Percentiles rank a stretch among this genome's conserved stretches.
phyloP scores from a whole-genome alignment of 1,139 yeast genomes.

The Sugiyamaella pinicola region DNA sequence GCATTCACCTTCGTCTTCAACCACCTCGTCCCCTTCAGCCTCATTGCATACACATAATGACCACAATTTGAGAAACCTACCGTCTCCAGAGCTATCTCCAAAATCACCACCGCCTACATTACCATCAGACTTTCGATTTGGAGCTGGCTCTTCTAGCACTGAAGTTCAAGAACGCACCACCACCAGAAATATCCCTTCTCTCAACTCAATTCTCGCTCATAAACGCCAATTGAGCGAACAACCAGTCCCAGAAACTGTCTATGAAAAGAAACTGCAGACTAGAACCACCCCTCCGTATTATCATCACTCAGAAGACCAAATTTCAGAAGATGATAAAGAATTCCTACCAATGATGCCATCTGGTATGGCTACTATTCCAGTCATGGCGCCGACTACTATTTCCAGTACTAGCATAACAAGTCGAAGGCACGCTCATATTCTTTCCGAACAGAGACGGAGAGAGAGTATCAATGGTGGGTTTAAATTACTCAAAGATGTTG shows the following conservation, averaged over 20 bases:
- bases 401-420: constrained; percentile 35
- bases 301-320: constrained; percentile 1
- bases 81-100: constrained; percentile 32
- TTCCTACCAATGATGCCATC: constrained; percentile 9
- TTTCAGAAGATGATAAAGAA: constrained; percentile 12
- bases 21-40: not conserved
- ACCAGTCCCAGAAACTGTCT: constrained; percentile 13
- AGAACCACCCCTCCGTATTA: not conserved
- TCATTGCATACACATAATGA: not conserved
- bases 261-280: constrained; percentile 12
- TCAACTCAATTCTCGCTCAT: constrained; percentile 54
- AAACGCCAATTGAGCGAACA: constrained; percentile 36
- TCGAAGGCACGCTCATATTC: constrained; percentile 45
- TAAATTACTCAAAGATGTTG: constrained; percentile 44
- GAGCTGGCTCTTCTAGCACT: constrained; percentile 6
- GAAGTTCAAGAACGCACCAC: too few species aligned
- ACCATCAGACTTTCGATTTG: not conserved
- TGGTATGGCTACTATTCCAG: constrained; percentile 25
- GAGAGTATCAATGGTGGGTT: constrained; percentile 52
- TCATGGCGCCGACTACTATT: constrained; percentile 40
- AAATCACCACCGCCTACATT: constrained; percentile 8
- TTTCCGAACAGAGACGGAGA: constrained; percentile 50
- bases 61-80: constrained; percentile 20
- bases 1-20: not conserved
- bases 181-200: constrained; percentile 42